Percentiles rank a stretch among this genome's conserved stretches.
These are phyloP conservation scores for Dentipellis sp. DNA, from an alignment of 768 basidiomycete species.

Conservation along the genomic window DNA sequence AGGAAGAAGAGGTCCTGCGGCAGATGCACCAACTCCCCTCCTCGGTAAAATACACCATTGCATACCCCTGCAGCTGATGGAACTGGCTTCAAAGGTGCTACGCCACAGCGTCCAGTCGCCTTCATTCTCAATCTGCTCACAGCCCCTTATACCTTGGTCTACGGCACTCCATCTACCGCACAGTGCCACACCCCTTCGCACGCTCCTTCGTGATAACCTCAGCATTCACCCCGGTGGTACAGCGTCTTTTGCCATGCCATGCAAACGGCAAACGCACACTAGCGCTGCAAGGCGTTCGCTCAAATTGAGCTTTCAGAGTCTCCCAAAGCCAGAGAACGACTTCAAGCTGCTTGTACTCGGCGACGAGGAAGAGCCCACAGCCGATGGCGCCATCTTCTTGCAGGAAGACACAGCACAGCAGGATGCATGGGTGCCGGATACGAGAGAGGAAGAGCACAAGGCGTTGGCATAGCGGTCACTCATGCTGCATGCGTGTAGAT, in stretches of 20 bases:
- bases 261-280: slow-evolving; percentile 55
- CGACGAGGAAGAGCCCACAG: slow-evolving; percentile 55
- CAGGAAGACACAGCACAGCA: slow-evolving; percentile 93
- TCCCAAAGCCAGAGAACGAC: slow-evolving; percentile 95
- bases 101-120: slow-evolving; percentile 82
- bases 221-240: slow-evolving; percentile 74
- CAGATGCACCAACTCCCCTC: slow-evolving; percentile 89
- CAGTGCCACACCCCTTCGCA: slow-evolving; percentile 77
- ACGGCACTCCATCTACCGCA: slow-evolving; percentile 40
- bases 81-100: slow-evolving; percentile 92
- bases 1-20: too few species aligned
- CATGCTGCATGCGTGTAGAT: too few species aligned
- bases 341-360: slow-evolving; percentile 92
- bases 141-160: slow-evolving; percentile 43
- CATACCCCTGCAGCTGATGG: slow-evolving; percentile 66
- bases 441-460: slow-evolving; percentile 69
- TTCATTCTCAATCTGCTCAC: slow-evolving; percentile 96
- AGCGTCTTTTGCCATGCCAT: slow-evolving; percentile 58
- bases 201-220: slow-evolving; percentile 89
- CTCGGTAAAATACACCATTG: slow-evolving; percentile 93
- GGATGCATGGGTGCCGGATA: slow-evolving; percentile 58
- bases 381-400: slow-evolving; percentile 27
- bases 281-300: slow-evolving; percentile 68
- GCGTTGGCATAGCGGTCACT: slow-evolving; percentile 77
- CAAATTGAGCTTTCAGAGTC: slow-evolving; percentile 67